Percentiles rank a stretch among this genome's conserved stretches.
phyloP scores from a whole-genome alignment of 106 monocot species.

The Platanthera zijinensis region DNA sequence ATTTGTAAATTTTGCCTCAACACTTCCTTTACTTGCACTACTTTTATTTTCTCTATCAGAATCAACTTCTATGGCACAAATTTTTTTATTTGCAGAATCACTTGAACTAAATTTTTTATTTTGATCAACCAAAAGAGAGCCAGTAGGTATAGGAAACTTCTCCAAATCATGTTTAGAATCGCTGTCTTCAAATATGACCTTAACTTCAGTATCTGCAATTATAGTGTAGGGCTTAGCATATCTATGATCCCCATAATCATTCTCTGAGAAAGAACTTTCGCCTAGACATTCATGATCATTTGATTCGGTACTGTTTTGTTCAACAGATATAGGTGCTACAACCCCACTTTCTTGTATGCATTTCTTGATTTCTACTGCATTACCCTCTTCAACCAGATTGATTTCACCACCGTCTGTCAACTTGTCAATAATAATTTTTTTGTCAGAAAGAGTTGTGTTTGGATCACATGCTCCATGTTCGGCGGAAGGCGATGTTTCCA shows the following conservation, averaged over 20 bases:
- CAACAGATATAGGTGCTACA: slow-evolving; percentile 11
- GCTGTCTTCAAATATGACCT: slow-evolving; percentile 11
- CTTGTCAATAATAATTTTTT: slow-evolving; percentile 27
- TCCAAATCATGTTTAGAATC: slow-evolving; percentile 12
- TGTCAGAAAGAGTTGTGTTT: slow-evolving; percentile 7
- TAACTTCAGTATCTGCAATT: slow-evolving; percentile 16
- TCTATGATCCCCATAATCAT: not conserved
- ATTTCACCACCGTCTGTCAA: slow-evolving; percentile 10
- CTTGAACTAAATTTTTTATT: not conserved
- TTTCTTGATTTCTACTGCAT: slow-evolving; percentile 27
- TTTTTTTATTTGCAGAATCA: slow-evolving; percentile 11
- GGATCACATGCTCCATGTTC: slow-evolving; percentile 1
- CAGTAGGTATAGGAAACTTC: not conserved
- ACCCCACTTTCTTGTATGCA: slow-evolving; percentile 10
- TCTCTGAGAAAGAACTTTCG: not conserved
- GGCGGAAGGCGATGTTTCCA: slow-evolving; percentile 8
- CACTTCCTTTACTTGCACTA: slow-evolving; percentile 21
- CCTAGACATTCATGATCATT: slow-evolving; percentile 7
- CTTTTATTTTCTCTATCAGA: slow-evolving; percentile 14
- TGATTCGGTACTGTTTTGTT: slow-evolving; percentile 16
- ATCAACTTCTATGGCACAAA: slow-evolving; percentile 11
- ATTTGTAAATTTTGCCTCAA: slow-evolving; percentile 21
- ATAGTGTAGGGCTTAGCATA: not conserved
- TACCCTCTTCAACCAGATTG: slow-evolving; percentile 33
- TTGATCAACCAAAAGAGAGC: slow-evolving; percentile 11